Evolutionary conservation across 768 basidiomycete species (phyloP), one percentile per base, ranked within the genome.

Genomic region (Phaffia australis): DNA sequence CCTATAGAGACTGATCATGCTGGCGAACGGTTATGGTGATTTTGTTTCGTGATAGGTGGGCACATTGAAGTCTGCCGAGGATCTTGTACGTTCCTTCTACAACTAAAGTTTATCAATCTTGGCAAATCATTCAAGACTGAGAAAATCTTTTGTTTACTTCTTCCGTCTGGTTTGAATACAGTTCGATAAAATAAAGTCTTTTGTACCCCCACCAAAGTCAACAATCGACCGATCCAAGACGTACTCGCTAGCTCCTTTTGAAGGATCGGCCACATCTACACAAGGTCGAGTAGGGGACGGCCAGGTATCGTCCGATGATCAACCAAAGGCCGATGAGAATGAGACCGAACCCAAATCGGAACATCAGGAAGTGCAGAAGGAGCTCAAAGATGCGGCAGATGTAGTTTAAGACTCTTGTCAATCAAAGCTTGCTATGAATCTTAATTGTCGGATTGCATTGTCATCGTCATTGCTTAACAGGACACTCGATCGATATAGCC

Each of bases 1-100:
- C 50, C 23, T 51, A 16, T 16, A 51, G 23, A 51, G 16, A 51
- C 50, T 51, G 50, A 16, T 51, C 50, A 16, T 51, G 50, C 16
- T 51, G 16, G 50, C 23, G 16, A 23, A 23, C 50, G 18, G 23
- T 51, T 51, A 51, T 51, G 16, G 16, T 51, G 50, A n/a, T n/a
- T n/a, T n/a, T n/a, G n/a, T n/a, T n/a, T n/a, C n/a, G n/a, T n/a
- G n/a, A n/a, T 27, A 65, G 64, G 27, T 65, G 23, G 64, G 64
- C 14, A 65, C 64, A 8, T 46, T 48, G 18, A 65, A 65, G 23
- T 48, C 54, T 27, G 64, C 64, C 15, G 64, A 65, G n/a, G 64
- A 65, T 46, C 27, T 65, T 15, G 62, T 63, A 1, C 23, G 62
- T 63, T 16, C 25, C n/a, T 9, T 29, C 9, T 11, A 29, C 9